A percentile compares a stretch with the other conserved stretches of the same genome.
Evolutionary conservation across 2,329 filamentous ascomycete species (phyloP).

Genomic region (Coniosporium tulheliwenetii): DNA sequence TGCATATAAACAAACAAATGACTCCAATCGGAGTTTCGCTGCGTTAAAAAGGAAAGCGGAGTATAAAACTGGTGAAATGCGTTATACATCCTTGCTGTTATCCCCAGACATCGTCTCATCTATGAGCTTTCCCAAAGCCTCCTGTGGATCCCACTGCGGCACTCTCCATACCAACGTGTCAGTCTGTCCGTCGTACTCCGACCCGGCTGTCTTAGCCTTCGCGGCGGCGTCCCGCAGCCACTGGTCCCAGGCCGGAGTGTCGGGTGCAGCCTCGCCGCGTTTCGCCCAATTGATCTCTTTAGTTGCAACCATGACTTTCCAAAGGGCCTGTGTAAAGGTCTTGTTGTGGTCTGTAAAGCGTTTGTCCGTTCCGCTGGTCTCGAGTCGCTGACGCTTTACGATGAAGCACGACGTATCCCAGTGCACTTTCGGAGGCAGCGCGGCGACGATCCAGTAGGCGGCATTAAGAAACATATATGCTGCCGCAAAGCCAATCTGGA

Average conservation of each 20-base stretch:
- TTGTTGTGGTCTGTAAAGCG: conserved; percentile 14
- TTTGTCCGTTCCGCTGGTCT: conserved; percentile 11
- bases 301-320: conserved; percentile 31
- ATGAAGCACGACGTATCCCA: conserved; percentile 32
- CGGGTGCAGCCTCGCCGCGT: conserved; percentile 22
- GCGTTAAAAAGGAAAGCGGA: too few species aligned
- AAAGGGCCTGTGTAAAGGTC: conserved; percentile 31
- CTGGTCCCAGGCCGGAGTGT: conserved; percentile 23
- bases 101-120: too few species aligned
- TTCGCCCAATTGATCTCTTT: conserved; percentile 27
- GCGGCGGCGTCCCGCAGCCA: conserved; percentile 22
- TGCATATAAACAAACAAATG: too few species aligned
- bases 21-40: too few species aligned
- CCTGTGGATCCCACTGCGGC: background rate
- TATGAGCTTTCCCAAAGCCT: background rate
- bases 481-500: conserved; percentile 33
- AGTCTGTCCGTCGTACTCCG: background rate
- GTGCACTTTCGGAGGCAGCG: conserved; percentile 27
- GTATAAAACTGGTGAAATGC: too few species aligned
- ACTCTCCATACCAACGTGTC: background rate
- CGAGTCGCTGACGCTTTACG: conserved; percentile 21
- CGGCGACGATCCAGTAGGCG: conserved; percentile 35
- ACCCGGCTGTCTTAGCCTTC: conserved; percentile 1
- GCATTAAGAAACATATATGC: conserved; percentile 34
- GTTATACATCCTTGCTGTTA: too few species aligned